Percentiles rank a stretch among this genome's conserved stretches.
phyloP scores from a whole-genome alignment of 1,139 yeast genomes.

The Scheffersomyces titani region DNA sequence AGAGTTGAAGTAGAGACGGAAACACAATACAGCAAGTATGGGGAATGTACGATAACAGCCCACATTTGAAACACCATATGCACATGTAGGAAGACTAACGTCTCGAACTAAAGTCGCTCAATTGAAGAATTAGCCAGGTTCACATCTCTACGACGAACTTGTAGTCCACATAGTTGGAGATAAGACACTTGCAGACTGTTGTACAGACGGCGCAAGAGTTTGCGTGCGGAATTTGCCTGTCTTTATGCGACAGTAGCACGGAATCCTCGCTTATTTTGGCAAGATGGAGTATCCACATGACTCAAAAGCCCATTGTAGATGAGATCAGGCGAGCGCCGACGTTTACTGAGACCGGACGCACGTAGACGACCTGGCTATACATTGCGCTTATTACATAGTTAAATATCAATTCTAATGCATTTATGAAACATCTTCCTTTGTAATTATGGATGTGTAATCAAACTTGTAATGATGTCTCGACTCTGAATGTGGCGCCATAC shows the following conservation, averaged over 20 bases:
- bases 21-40: constrained; percentile 11
- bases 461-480: neutral
- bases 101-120: neutral
- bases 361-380: neutral
- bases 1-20: neutral
- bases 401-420: neutral
- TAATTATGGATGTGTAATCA: neutral
- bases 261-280: neutral
- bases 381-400: neutral
- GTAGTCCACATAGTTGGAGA: neutral
- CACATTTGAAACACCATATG: neutral
- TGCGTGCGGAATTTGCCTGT: neutral
- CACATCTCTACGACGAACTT: neutral
- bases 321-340: neutral
- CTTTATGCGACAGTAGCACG: neutral
- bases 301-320: neutral
- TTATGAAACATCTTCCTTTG: neutral
- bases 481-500: neutral
- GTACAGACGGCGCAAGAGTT: neutral
- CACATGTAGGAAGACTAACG: neutral
- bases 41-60: neutral
- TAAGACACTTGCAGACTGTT: neutral
- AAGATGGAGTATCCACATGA: neutral
- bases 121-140: neutral
- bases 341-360: neutral